Percentiles rank a stretch among this genome's conserved stretches.
These are phyloP conservation scores for Cyclotella baltica DNA, from an alignment of 108 stramenopile species.

Conservation along the genomic window DNA sequence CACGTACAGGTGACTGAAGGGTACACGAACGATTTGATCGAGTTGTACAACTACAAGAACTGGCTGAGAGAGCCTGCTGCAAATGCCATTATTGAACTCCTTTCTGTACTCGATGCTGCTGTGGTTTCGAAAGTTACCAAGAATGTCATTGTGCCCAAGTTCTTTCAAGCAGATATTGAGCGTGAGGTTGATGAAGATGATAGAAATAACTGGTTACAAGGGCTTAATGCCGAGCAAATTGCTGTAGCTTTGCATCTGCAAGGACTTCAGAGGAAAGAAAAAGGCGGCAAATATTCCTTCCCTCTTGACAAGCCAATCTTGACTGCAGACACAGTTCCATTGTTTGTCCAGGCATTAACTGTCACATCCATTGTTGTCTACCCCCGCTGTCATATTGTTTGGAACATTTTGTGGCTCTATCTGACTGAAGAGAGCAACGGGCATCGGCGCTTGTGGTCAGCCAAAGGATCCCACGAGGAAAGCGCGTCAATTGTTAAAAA, in stretches of 20 bases:
- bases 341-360: constrained; percentile 56
- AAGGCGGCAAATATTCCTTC: constrained; percentile 26
- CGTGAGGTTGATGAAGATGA: constrained; percentile 7
- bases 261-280: constrained; percentile 30
- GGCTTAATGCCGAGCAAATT: constrained; percentile 70
- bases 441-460: constrained; percentile 24
- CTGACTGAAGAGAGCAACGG: constrained; percentile 53
- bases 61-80: constrained; percentile 88
- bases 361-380: constrained; percentile 70
- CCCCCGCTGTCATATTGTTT: constrained; percentile 85
- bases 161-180: constrained; percentile 46
- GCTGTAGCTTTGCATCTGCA: constrained; percentile 72
- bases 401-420: constrained; percentile 80
- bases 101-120: constrained; percentile 49
- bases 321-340: constrained; percentile 55
- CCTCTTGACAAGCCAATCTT: constrained; percentile 65
- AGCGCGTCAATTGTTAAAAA: constrained; percentile 46
- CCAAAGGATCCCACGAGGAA: constrained; percentile 37
- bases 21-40: constrained; percentile 67
- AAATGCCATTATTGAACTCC: constrained; percentile 74
- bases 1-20: constrained; percentile 36
- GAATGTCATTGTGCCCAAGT: constrained; percentile 61
- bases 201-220: constrained; percentile 35
- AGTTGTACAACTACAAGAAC: constrained; percentile 72
- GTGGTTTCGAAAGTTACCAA: constrained; percentile 47